Evolutionary conservation across 768 basidiomycete species (phyloP).

Genomic region (Fibroporia radiculosa): DNA sequence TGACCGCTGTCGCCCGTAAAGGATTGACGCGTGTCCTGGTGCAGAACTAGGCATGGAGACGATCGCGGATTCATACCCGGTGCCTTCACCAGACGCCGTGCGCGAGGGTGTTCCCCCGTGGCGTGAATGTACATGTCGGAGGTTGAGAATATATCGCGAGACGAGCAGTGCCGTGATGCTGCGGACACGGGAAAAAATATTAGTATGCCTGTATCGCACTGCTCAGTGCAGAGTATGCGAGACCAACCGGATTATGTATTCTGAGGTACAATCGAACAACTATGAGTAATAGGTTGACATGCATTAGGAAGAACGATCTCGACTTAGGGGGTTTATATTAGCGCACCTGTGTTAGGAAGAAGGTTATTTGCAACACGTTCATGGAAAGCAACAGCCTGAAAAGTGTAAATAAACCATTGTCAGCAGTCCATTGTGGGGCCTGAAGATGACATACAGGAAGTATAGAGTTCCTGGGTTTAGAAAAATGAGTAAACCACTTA

Average conservation of each 20-base stretch:
- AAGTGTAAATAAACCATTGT: not conserved
- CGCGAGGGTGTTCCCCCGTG: not conserved
- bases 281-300: too few species aligned
- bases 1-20: too few species aligned
- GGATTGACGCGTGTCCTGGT: too few species aligned
- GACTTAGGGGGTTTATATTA: not conserved
- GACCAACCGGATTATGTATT: not conserved
- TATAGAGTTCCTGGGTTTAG: constrained; percentile 8
- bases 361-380: constrained; percentile 1
- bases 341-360: not conserved
- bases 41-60: too few species aligned
- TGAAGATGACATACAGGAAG: constrained; percentile 4
- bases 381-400: not conserved
- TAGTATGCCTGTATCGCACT: not conserved
- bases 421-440: not conserved
- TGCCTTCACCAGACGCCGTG: too few species aligned
- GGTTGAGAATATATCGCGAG: constrained; percentile 9
- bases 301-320: not conserved
- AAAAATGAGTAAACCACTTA: not conserved
- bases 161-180: constrained; percentile 7
- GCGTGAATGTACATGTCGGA: not conserved
- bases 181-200: not conserved
- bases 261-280: not conserved
- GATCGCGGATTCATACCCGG: too few species aligned
- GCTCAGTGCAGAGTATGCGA: not conserved